A percentile compares a stretch with the other conserved stretches of the same genome.
phyloP scores from a whole-genome alignment of 306 rosid genomes.

The Calophaca sinica region DNA sequence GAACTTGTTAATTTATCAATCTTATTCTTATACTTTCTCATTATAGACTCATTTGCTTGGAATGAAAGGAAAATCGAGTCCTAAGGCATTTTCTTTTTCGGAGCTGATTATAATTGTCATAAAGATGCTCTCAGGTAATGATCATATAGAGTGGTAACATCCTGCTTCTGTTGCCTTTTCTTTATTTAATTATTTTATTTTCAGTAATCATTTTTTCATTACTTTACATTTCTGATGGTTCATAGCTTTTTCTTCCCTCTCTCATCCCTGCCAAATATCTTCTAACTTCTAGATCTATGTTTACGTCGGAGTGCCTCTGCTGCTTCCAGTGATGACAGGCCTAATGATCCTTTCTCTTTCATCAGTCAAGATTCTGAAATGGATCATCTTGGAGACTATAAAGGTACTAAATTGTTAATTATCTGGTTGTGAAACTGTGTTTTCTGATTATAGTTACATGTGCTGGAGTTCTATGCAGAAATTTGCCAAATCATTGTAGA shows the following conservation, averaged over 20 bases:
- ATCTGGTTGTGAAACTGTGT: slow-evolving; percentile 1
- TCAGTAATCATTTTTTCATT: slow-evolving; percentile 26
- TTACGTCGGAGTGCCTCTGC: slow-evolving; percentile 42
- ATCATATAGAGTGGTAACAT: slow-evolving; percentile 25
- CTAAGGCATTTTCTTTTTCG: slow-evolving; percentile 60
- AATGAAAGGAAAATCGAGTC: slow-evolving; percentile 67
- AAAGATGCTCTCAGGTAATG: slow-evolving; percentile 88
- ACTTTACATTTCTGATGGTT: slow-evolving; percentile 46
- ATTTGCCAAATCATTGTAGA: slow-evolving; percentile 18
- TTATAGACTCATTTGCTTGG: slow-evolving; percentile 86
- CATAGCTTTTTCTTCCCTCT: slow-evolving; percentile 47
- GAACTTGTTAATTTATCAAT: slow-evolving; percentile 42
- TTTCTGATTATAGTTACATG: slow-evolving; percentile 21
- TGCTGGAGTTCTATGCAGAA: slow-evolving; percentile 14
- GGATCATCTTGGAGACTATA: slow-evolving; percentile 40
- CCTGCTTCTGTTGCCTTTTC: slow-evolving; percentile 12
- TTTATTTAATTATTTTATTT: slow-evolving; percentile 26
- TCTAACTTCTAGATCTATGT: slow-evolving; percentile 45
- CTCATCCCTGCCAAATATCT: slow-evolving; percentile 32
- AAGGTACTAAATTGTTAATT: slow-evolving; percentile 47
- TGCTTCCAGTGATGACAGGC: slow-evolving; percentile 42
- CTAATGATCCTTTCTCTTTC: slow-evolving; percentile 25
- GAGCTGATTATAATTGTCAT: slow-evolving; percentile 73
- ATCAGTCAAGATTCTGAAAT: slow-evolving; percentile 46
- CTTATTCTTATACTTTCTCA: slow-evolving; percentile 44